Base-by-base conservation (phyloP, 2,329 filamentous ascomycete species). In the Ceratocystis papillata region DNA sequence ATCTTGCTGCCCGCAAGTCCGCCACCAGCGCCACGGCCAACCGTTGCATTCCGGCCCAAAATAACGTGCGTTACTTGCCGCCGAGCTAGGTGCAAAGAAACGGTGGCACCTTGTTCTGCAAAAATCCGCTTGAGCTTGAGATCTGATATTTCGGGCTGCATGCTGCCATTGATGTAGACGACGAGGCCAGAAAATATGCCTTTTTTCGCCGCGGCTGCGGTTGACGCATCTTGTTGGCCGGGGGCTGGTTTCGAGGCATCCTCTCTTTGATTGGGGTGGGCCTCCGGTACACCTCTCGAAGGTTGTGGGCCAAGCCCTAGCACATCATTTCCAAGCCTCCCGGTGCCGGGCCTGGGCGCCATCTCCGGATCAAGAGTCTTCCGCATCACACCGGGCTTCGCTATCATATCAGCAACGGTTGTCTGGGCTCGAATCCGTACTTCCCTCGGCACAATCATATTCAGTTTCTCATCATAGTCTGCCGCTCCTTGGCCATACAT, bases 121-220 rank as follows among this genome's bases (percentile, higher is more conserved):
- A 96, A 81, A 17, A 95, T 75, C 65, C 86, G 85, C 78, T 94
- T 95, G 67, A 96, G 81, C 73, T 84, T 88, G 77, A 96, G 89
- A 74, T 96, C 92, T 15, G 89, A 95, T 69, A 96, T 82, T 28
- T 84, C 75, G 1, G 92, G 91, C 68, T 86, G 82, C 1, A 90
- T 96, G 70, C 88, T 92, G 68, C 91, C 91, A 75, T 96, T 96
- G 75, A 96, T 82, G 76, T 93, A 94, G 71, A 96, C 82, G 63
- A 83, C 86, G 25, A 91, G 80, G 17, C 85, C 83, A 57, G 82
- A 76, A 73, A 96, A 92, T 64, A 95, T 81, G 60, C 77, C 72
- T 70, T 71, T 73, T 69, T 67, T 67, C 69, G 61, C 73, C 68
- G 59, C 70, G n/a, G 12, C n/a, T 30, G 45, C 8, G 15, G 20